Evolutionary conservation across 148 eudicot species (phyloP), one percentile per base, ranked within the genome.

Genomic region (Arctostaphylos glauca): DNA sequence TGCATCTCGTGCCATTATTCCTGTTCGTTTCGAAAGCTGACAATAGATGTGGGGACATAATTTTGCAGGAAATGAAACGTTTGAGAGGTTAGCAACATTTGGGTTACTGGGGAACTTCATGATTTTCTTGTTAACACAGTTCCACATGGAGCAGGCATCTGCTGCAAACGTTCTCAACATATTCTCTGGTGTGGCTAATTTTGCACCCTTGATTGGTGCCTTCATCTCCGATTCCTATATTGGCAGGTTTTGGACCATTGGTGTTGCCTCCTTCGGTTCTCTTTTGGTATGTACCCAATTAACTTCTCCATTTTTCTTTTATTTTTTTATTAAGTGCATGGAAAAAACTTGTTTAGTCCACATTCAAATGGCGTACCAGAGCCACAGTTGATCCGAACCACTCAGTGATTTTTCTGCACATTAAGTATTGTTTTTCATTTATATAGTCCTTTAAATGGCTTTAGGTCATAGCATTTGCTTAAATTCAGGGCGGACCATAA

Each of bases 1-100:
- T n/a, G n/a, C n/a, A n/a, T n/a, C n/a, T n/a, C n/a, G n/a, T n/a
- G n/a, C n/a, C n/a, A n/a, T 0, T 31, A 31, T 31, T 31, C 38
- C 38, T 31, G 38, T 31, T 31, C 38, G 38, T 31, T 31, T 31
- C 1, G 38, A 31, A 31, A 31, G 38, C 38, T 31, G 38, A 31
- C 38, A 31, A 31, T 31, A 0, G 0, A 31, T 31, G 38, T 31
- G 38, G 38, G 38, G 38, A 31, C 38, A 31, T 31, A 31, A 31
- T 31, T 81, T 3, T 77, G 85, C 83, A 96, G 99, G 99, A 81
- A 94, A 94, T 66, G 99, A 96, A 76, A 93, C 99, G 41, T 93
- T 89, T 74, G 99, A 96, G 82, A 94, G 99, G 78, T 78, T 96
- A 41, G 99, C 95, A 1, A 50, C 95, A 6, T 85, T 94, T 74